Evolutionary conservation across 169 alveolate genomes (phyloP).

Genomic region (Hepatocystis sp.): DNA sequence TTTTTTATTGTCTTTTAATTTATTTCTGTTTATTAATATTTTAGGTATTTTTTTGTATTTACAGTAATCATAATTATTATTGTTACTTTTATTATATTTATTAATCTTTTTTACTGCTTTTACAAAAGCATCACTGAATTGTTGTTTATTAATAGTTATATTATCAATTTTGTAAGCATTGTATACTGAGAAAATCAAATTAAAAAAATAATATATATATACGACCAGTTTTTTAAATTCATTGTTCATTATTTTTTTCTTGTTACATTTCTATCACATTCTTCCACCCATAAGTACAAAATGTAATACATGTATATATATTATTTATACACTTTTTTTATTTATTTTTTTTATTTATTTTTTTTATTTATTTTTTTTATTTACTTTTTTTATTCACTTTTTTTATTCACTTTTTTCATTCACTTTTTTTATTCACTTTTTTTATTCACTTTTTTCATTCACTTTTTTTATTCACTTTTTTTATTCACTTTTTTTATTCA

Average conservation of each 20-base stretch:
- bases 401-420: too few species aligned
- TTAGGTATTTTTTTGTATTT: constrained; percentile 58
- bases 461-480: too few species aligned
- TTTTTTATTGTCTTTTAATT: constrained; percentile 19
- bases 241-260: constrained; percentile 51
- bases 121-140: constrained; percentile 41
- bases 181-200: constrained; percentile 2
- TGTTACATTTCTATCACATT: constrained; percentile 13
- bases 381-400: too few species aligned
- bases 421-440: too few species aligned
- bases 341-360: too few species aligned
- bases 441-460: too few species aligned
- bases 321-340: too few species aligned
- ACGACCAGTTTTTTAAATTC: constrained; percentile 8
- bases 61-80: constrained; percentile 32
- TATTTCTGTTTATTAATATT: constrained; percentile 35
- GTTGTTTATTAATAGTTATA: constrained; percentile 19
- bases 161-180: constrained; percentile 49
- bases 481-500: too few species aligned
- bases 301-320: neutral
- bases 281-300: neutral
- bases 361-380: too few species aligned
- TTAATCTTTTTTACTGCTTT: constrained; percentile 53
- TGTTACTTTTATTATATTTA: constrained; percentile 11
- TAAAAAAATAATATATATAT: constrained; percentile 10